Conservation (phyloP, 208 protist genomes). For the Phytomonas sp. region DNA sequence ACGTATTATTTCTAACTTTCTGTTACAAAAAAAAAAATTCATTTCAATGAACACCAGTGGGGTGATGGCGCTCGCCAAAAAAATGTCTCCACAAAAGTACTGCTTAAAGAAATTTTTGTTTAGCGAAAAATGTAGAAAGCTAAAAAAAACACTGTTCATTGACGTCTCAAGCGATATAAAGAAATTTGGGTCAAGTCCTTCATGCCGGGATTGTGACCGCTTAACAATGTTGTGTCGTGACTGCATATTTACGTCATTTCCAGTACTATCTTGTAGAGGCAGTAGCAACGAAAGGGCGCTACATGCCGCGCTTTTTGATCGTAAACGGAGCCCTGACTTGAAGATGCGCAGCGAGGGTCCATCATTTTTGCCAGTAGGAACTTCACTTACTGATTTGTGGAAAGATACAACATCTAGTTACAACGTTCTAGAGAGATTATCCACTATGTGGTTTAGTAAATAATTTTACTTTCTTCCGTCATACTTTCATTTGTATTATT, state of each 20-base stretch:
- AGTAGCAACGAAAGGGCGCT: conserved; percentile 6
- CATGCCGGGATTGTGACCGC: conserved; percentile 68
- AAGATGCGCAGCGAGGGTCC: conserved; percentile 16
- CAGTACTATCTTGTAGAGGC: neutral
- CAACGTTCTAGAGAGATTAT: neutral
- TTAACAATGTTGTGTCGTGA: conserved; percentile 53
- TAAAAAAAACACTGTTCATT: conserved; percentile 26
- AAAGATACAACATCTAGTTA: neutral
- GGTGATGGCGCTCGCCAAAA: neutral
- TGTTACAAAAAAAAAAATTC: neutral
- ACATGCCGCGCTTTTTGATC: conserved; percentile 26
- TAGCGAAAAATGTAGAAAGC: conserved; percentile 9
- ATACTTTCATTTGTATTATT: neutral
- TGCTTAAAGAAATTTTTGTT: conserved; percentile 16
- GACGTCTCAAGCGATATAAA: conserved; percentile 52
- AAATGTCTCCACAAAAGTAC: conserved; percentile 2
- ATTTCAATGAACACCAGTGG: conserved; percentile 6
- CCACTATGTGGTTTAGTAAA: neutral
- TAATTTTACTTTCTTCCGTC: neutral
- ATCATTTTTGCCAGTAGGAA: conserved; percentile 22
- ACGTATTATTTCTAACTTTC: conserved; percentile 15
- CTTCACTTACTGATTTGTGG: neutral
- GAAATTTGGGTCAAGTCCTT: conserved; percentile 42
- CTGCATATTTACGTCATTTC: conserved; percentile 29
- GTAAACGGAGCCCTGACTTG: conserved; percentile 26